These are phyloP conservation scores for Picea glauca DNA, from an alignment of 75 land plant species.

Conservation along the genomic window DNA sequence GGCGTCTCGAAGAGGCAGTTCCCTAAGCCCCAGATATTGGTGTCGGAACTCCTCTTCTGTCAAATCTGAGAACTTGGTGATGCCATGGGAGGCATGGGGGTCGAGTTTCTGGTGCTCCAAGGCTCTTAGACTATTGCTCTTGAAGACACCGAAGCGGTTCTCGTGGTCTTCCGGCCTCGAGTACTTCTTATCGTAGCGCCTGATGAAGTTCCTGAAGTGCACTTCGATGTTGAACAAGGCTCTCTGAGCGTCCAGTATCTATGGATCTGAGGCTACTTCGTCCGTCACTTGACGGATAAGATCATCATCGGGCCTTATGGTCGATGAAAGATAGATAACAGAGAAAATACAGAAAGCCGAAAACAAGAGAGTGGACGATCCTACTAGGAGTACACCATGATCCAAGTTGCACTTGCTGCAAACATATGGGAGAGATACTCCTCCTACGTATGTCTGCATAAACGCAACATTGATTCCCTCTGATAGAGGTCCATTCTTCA, in stretches of 20 bases:
- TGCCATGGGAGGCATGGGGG: slow-evolving; percentile 36
- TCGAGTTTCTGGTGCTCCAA: slow-evolving; percentile 41
- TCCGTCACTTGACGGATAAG: not conserved
- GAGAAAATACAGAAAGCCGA: too few species aligned
- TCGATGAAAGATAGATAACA: too few species aligned
- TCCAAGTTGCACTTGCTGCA: too few species aligned
- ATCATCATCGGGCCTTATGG: too few species aligned
- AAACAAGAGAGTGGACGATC: too few species aligned
- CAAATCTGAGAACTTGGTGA: slow-evolving; percentile 45
- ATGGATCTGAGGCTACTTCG: not conserved
- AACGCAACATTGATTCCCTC: too few species aligned
- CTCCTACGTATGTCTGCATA: too few species aligned
- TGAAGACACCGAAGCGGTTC: slow-evolving; percentile 36
- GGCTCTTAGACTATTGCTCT: slow-evolving; percentile 30
- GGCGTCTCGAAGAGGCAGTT: not conserved
- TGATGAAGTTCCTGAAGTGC: slow-evolving; percentile 25
- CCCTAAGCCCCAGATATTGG: slow-evolving; percentile 21
- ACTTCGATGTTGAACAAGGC: slow-evolving; percentile 10
- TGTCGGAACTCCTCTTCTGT: slow-evolving; percentile 37
- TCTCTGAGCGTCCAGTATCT: not conserved
- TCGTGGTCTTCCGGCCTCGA: slow-evolving; percentile 21
- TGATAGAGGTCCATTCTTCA: too few species aligned
- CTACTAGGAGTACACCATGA: too few species aligned
- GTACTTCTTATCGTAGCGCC: slow-evolving; percentile 25
- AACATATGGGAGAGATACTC: too few species aligned